These are phyloP conservation scores for Calonectria pteridis DNA, from an alignment of 2,329 filamentous ascomycete genomes.

Conservation along the genomic window DNA sequence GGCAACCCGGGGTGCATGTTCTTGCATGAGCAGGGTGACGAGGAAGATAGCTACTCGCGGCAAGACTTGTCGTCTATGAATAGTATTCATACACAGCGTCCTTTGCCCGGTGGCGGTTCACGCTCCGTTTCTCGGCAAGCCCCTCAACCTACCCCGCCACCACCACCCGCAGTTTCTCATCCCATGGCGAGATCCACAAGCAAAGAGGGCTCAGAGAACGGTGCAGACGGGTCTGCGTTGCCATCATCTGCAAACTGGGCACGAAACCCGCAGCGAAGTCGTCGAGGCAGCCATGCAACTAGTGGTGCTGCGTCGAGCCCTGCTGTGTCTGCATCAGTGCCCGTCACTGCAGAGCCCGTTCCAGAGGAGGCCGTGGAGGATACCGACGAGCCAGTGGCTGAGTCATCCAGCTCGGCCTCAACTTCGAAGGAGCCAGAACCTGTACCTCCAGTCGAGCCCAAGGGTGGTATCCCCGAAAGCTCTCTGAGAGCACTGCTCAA, in stretches of 20 bases:
- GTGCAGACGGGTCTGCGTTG: slow-evolving; percentile 87
- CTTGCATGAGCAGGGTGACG: slow-evolving; percentile 96
- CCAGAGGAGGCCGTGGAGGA: slow-evolving; percentile 57
- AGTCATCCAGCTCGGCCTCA: slow-evolving; percentile 33
- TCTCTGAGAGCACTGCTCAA: slow-evolving; percentile 53
- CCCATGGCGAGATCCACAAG: slow-evolving; percentile 83
- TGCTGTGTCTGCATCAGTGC: slow-evolving; percentile 72
- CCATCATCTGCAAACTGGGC: slow-evolving; percentile 97
- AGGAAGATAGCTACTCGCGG: slow-evolving; percentile 95
- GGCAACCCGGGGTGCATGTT: slow-evolving; percentile 99
- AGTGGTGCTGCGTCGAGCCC: slow-evolving; percentile 88
- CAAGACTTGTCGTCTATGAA: slow-evolving; percentile 97
- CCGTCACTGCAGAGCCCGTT: slow-evolving; percentile 63
- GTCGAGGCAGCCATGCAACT: slow-evolving; percentile 82
- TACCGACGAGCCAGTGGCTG: slow-evolving; percentile 43
- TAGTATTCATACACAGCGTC: slow-evolving; percentile 83
- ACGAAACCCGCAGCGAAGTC: slow-evolving; percentile 74
- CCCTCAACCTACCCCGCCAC: slow-evolving; percentile 48
- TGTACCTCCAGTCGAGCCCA: background rate
- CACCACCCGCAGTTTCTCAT: slow-evolving; percentile 61
- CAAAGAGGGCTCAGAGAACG: slow-evolving; percentile 79
- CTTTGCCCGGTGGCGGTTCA: slow-evolving; percentile 66
- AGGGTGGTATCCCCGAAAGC: slow-evolving; percentile 34
- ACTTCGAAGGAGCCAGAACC: slow-evolving; percentile 31
- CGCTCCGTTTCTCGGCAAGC: slow-evolving; percentile 66